phyloP scores from a whole-genome alignment of 2,329 filamentous ascomycete genomes.

The Fusarium sacchari region DNA sequence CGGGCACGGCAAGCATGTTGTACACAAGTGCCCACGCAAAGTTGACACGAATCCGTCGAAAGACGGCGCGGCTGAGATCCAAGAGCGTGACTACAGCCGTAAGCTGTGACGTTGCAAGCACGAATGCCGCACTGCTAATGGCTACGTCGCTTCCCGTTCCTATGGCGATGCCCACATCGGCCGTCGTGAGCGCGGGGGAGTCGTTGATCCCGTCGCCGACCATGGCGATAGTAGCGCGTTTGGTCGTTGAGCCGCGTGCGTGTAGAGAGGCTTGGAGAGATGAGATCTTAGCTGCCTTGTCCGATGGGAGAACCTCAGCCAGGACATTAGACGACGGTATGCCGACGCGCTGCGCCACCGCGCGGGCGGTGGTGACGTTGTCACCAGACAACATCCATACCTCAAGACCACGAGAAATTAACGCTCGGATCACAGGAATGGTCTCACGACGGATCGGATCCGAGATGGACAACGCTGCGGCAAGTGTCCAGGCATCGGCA shows the following conservation, averaged over 20 bases:
- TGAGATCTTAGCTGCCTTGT: constrained; percentile 80
- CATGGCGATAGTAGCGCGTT: constrained; percentile 75
- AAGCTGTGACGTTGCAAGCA: constrained; percentile 79
- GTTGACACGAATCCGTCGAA: constrained; percentile 83
- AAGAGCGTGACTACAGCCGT: constrained; percentile 77
- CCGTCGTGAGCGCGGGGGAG: constrained; percentile 80
- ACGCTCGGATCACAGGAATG: constrained; percentile 67
- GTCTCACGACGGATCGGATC: constrained; percentile 85
- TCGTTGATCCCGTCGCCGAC: constrained; percentile 93
- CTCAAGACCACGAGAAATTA: constrained; percentile 72
- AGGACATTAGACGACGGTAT: constrained; percentile 81
- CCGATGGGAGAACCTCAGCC: constrained; percentile 84
- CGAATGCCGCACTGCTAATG: constrained; percentile 82
- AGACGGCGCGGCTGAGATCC: constrained; percentile 75
- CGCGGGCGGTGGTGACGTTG: constrained; percentile 83
- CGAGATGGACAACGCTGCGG: constrained; percentile 77
- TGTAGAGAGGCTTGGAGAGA: constrained; percentile 67
- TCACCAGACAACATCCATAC: constrained; percentile 96
- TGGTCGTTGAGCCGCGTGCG: constrained; percentile 45
- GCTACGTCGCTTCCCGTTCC: constrained; percentile 87
- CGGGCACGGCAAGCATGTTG: constrained; percentile 79
- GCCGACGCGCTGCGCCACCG: constrained; percentile 79
- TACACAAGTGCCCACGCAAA: constrained; percentile 88
- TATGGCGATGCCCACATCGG: constrained; percentile 86
- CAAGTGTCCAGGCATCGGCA: constrained; percentile 59